Conservation (phyloP, 257 asterid species). For the Cynanchum wilfordii region DNA sequence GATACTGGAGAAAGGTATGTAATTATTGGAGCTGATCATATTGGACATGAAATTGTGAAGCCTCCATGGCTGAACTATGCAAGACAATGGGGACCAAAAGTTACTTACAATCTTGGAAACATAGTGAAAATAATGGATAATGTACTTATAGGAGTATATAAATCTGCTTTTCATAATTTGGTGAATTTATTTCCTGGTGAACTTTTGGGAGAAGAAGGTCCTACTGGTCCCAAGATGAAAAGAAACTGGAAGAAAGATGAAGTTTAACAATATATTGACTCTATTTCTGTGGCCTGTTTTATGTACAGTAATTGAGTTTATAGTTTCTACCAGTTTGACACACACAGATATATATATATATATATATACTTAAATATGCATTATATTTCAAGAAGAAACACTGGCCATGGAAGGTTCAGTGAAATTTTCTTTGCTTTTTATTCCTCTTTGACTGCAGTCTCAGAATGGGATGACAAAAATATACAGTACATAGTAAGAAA, state of each 20-base stretch:
- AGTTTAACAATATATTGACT: slow-evolving; percentile 2
- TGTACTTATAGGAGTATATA: slow-evolving; percentile 12
- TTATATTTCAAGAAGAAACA: not conserved
- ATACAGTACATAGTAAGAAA: not conserved
- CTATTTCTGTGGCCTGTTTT: not conserved
- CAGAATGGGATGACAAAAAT: not conserved
- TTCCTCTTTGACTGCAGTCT: not conserved
- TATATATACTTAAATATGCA: too few relatives aligned
- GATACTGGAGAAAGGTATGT: slow-evolving; percentile 21
- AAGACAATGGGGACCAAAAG: slow-evolving; percentile 36
- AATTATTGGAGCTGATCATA: slow-evolving; percentile 20
- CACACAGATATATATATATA: too few relatives aligned
- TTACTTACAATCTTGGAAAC: slow-evolving; percentile 16
- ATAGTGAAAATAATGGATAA: slow-evolving; percentile 16
- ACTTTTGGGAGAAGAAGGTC: slow-evolving; percentile 32
- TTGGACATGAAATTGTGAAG: slow-evolving; percentile 18
- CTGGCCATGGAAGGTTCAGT: not conserved
- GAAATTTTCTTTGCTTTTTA: not conserved
- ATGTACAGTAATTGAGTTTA: not conserved
- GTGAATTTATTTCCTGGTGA: slow-evolving; percentile 24
- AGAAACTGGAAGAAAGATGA: slow-evolving; percentile 33
- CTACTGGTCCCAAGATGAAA: slow-evolving; percentile 33
- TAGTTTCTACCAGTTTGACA: too few relatives aligned
- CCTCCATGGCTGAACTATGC: slow-evolving; percentile 33
- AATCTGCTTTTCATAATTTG: slow-evolving; percentile 11